A percentile compares a stretch with the other conserved stretches of the same genome.
Conservation (phyloP, 2,329 filamentous ascomycete genomes). For the Penicillium vulpinum region DNA sequence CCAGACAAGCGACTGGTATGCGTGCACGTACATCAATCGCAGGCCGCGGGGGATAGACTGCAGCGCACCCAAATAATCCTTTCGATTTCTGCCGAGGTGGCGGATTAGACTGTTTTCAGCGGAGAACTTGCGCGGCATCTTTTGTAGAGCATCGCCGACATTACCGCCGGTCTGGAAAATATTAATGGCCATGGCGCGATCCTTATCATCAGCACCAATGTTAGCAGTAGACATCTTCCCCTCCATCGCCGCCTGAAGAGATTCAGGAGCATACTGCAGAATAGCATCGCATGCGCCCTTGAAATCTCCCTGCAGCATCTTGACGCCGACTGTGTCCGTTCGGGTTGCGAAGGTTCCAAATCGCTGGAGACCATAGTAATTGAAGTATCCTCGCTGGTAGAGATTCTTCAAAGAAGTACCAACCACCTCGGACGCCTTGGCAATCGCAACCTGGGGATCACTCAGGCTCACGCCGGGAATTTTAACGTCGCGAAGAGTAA, state of each 20-base stretch:
- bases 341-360: conserved; percentile 87
- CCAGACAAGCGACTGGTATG: conserved; percentile 94
- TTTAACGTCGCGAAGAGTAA: conserved; percentile 82
- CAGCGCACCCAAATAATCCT: conserved; percentile 79
- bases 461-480: conserved; percentile 51
- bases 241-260: conserved; percentile 59
- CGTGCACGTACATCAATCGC: conserved; percentile 92
- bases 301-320: conserved; percentile 79
- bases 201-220: conserved; percentile 72
- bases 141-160: conserved; percentile 60
- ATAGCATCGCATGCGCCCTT: conserved; percentile 77
- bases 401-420: conserved; percentile 66
- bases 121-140: conserved; percentile 76
- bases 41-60: conserved; percentile 77
- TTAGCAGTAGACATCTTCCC: conserved; percentile 44
- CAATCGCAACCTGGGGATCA: conserved; percentile 49
- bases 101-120: conserved; percentile 78
- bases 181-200: conserved; percentile 75
- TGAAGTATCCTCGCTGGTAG: conserved; percentile 78
- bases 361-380: conserved; percentile 96
- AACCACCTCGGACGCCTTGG: conserved; percentile 48
- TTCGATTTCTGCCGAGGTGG: conserved; percentile 61
- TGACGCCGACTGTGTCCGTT: conserved; percentile 80
- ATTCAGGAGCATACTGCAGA: conserved; percentile 67
- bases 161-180: conserved; percentile 66